Evolutionary conservation across 768 basidiomycete genomes (phyloP).

Genomic region (Termitomyces sp.): DNA sequence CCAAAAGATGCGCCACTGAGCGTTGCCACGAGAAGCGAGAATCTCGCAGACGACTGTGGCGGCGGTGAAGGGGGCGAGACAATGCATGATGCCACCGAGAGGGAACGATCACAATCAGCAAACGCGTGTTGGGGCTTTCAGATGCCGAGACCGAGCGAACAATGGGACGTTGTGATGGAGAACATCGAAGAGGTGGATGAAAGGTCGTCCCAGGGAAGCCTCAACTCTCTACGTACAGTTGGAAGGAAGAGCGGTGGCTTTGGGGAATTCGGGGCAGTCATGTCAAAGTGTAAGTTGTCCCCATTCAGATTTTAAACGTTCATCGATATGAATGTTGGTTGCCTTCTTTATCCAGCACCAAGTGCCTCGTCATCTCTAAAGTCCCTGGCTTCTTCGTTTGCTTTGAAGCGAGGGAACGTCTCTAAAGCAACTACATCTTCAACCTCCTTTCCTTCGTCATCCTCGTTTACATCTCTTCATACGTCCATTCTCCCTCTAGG

Average conservation of each 20-base stretch:
- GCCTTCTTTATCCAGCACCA: slow-evolving; percentile 36
- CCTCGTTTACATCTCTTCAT: slow-evolving; percentile 21
- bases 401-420: slow-evolving; percentile 52
- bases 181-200: slow-evolving; percentile 69
- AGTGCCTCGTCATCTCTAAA: slow-evolving; percentile 70
- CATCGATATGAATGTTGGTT: slow-evolving; percentile 5
- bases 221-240: slow-evolving; percentile 43
- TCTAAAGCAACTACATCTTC: slow-evolving; percentile 18
- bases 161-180: slow-evolving; percentile 89
- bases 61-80: slow-evolving; percentile 27
- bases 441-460: slow-evolving; percentile 13
- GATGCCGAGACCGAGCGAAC: slow-evolving; percentile 64
- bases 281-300: slow-evolving; percentile 53
- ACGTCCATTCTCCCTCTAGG: slow-evolving; percentile 18
- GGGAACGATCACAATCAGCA: slow-evolving; percentile 7
- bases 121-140: slow-evolving; percentile 17
- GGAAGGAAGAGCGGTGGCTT: slow-evolving; percentile 27
- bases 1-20: slow-evolving; percentile 54
- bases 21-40: slow-evolving; percentile 51
- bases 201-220: slow-evolving; percentile 43
- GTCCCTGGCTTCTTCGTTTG: slow-evolving; percentile 72
- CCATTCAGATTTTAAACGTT: neutral
- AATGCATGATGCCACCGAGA: slow-evolving; percentile 20
- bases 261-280: slow-evolving; percentile 72
- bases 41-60: slow-evolving; percentile 22